These are phyloP conservation scores for Saccharomycopsis sp. DNA, from an alignment of 805 yeast species.

Conservation along the genomic window DNA sequence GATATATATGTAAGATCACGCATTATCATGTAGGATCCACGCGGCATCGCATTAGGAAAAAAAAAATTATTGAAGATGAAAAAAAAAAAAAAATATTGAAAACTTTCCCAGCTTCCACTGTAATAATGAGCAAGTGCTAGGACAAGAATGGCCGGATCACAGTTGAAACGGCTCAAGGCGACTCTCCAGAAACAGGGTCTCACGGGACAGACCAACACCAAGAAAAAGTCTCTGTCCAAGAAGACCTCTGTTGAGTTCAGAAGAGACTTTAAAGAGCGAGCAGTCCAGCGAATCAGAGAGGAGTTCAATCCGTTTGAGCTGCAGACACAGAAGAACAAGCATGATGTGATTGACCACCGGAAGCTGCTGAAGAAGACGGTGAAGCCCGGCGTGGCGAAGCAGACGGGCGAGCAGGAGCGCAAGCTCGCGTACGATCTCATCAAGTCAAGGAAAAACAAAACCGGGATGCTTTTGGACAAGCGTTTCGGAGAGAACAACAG, in stretches of 20 bases:
- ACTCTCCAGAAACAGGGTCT: conserved; percentile 70
- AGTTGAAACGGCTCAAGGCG: conserved; percentile 72
- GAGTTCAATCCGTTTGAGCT: conserved; percentile 88
- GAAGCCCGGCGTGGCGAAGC: conserved; percentile 61
- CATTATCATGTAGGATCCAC: too few species aligned
- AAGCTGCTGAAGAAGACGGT: conserved; percentile 44
- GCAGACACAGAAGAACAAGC: conserved; percentile 58
- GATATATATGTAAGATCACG: too few species aligned
- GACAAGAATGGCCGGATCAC: conserved; percentile 75
- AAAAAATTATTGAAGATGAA: too few species aligned
- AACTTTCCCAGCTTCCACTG: too few species aligned
- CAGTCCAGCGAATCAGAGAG: conserved; percentile 55
- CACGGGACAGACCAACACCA: conserved; percentile 74
- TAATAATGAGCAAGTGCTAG: too few species aligned
- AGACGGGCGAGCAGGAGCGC: conserved; percentile 58
- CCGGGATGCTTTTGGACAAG: conserved; percentile 74
- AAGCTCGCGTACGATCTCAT: conserved; percentile 54
- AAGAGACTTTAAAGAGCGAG: conserved; percentile 54
- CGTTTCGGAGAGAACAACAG: conserved; percentile 85
- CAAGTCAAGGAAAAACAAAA: conserved; percentile 53
- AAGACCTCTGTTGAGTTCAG: conserved; percentile 57
- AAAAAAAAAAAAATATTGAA: background rate
- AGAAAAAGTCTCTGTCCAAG: conserved; percentile 35
- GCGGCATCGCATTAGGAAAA: too few species aligned
- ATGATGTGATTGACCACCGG: conserved; percentile 30